phyloP scores from a whole-genome alignment of 2,329 filamentous ascomycete genomes.

The Raffaelea arxii region DNA sequence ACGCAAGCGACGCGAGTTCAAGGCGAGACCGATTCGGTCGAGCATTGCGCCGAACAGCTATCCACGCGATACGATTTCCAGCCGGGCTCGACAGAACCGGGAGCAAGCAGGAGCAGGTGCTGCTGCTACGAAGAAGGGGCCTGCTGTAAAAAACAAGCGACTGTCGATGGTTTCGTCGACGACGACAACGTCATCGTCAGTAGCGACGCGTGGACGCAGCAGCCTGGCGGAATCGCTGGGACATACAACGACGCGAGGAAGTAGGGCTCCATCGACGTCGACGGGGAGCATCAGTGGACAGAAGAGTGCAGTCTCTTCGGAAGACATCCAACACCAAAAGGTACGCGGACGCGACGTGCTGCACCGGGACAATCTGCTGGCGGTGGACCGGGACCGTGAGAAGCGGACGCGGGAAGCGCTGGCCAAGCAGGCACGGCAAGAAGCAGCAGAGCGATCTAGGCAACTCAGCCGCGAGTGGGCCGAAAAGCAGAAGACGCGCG shows the following conservation, averaged over 20 bases:
- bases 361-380: constrained; percentile 38
- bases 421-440: constrained; percentile 44
- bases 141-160: constrained; percentile 23
- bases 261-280: constrained; percentile 35
- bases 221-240: constrained; percentile 20
- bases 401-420: constrained; percentile 42
- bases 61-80: constrained; percentile 49
- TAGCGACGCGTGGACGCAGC: constrained; percentile 16
- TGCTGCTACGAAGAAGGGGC: no score
- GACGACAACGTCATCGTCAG: not conserved
- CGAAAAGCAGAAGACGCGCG: constrained; percentile 24
- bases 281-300: constrained; percentile 32
- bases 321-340: constrained; percentile 41
- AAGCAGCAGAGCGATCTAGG: constrained; percentile 52
- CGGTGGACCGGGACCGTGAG: constrained; percentile 40
- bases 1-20: constrained; percentile 51
- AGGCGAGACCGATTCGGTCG: constrained; percentile 45
- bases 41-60: constrained; percentile 29
- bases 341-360: constrained; percentile 44
- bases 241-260: constrained; percentile 13
- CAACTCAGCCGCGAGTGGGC: constrained; percentile 52
- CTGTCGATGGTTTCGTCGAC: constrained; percentile 12
- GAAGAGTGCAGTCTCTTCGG: constrained; percentile 38
- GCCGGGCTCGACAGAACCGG: constrained; percentile 44
- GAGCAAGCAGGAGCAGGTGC: no score